These are phyloP conservation scores for Beauveria medogensis DNA, from an alignment of 2,329 filamentous ascomycete species.

Conservation along the genomic window DNA sequence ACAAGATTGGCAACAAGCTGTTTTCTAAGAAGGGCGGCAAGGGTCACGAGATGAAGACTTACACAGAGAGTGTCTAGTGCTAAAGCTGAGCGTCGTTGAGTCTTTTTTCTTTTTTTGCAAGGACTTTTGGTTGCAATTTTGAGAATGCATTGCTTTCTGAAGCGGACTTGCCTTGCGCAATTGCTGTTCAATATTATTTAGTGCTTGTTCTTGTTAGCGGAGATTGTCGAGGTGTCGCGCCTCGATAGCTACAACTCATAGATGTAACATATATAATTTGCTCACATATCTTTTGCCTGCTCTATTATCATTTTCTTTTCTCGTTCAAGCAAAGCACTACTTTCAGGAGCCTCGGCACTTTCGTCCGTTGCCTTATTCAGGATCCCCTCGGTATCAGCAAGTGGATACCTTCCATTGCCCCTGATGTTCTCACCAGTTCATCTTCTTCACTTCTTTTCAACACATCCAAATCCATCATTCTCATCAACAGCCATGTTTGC, in stretches of 20 bases:
- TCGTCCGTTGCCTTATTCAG: too few species aligned
- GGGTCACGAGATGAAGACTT: constrained; percentile 11
- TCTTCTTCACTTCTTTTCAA: not conserved
- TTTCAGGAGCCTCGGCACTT: too few species aligned
- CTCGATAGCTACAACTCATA: too few species aligned
- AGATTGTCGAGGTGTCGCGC: too few species aligned
- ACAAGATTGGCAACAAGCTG: constrained; percentile 30
- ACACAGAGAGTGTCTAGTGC: constrained; percentile 23
- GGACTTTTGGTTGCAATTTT: not conserved
- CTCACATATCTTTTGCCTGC: too few species aligned
- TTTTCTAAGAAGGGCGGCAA: constrained; percentile 24
- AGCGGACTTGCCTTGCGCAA: not conserved
- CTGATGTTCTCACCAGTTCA: not conserved
- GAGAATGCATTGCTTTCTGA: not conserved
- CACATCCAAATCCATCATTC: not conserved
- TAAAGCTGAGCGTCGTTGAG: not conserved
- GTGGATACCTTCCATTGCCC: not conserved
- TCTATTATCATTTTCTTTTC: too few species aligned
- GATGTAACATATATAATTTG: too few species aligned
- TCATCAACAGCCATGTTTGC: constrained; percentile 36
- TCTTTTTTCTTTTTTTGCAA: not conserved
- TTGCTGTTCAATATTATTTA: not conserved
- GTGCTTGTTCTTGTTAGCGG: too few species aligned
- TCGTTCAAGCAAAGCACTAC: too few species aligned
- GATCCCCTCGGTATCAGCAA: not conserved